Conservation (phyloP, 768 basidiomycete genomes). For the Tubosaeta brunneosetosa region DNA sequence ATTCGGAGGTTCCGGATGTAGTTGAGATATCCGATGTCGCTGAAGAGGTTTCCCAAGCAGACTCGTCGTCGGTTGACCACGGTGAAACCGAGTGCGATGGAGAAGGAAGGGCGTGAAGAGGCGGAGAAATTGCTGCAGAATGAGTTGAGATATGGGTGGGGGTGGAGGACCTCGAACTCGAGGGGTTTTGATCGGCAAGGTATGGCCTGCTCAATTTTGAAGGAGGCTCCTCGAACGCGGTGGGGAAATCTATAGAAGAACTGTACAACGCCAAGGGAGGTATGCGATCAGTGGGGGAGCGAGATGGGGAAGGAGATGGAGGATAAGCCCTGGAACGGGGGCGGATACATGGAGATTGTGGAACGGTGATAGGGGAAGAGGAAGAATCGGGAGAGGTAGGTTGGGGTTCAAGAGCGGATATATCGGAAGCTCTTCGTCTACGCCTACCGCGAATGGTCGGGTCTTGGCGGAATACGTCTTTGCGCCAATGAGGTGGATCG, state of each 20-base stretch:
- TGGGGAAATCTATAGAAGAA: conserved; percentile 6
- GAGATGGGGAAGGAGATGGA: conserved; percentile 48
- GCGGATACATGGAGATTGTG: conserved; percentile 38
- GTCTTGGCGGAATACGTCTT: conserved; percentile 44
- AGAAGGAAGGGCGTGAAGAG: conserved; percentile 12
- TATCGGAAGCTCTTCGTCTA: conserved; percentile 50
- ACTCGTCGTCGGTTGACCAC: conserved; percentile 76
- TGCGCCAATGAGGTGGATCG: conserved; percentile 56
- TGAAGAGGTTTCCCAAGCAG: conserved; percentile 70
- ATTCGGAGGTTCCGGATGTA: conserved; percentile 40
- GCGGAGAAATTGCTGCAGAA: conserved; percentile 17
- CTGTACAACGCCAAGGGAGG: conserved; percentile 28
- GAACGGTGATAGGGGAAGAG: conserved; percentile 21
- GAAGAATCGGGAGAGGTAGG: conserved; percentile 24
- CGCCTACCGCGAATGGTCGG: conserved; percentile 51
- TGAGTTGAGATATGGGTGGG: conserved; percentile 31
- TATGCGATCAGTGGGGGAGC: conserved; percentile 37
- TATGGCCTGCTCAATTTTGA: background rate
- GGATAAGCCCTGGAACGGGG: conserved; percentile 47
- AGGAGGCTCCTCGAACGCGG: background rate
- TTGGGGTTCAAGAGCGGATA: conserved; percentile 31
- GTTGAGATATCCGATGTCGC: conserved; percentile 57
- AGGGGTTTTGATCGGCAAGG: conserved; percentile 5
- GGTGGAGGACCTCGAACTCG: conserved; percentile 37
- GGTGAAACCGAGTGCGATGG: conserved; percentile 40